These are phyloP conservation scores for Aspergillus coremiiformis DNA, from an alignment of 495 filamentous ascomycete genomes.

Conservation along the genomic window DNA sequence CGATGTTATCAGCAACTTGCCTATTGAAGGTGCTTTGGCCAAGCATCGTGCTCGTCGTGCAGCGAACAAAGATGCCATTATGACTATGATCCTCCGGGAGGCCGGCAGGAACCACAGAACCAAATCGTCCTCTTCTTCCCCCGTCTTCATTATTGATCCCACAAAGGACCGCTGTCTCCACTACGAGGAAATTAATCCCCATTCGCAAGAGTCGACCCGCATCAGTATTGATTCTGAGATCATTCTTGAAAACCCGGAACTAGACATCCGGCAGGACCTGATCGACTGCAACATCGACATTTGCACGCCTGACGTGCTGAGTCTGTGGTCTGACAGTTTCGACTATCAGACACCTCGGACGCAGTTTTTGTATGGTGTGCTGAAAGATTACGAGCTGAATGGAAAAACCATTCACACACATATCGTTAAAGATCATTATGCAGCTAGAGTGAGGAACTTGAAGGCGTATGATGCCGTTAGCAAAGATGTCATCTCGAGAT, in stretches of 20 bases:
- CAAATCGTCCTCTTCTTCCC: conserved; percentile 63
- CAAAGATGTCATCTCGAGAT: conserved; percentile 76
- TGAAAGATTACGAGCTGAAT: conserved; percentile 95
- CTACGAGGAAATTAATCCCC: conserved; percentile 68
- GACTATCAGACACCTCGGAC: conserved; percentile 85
- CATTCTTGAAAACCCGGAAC: conserved; percentile 52
- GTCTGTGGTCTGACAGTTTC: conserved; percentile 95
- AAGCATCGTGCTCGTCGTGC: conserved; percentile 74
- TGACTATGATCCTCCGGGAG: conserved; percentile 90
- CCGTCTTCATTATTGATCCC: conserved; percentile 81
- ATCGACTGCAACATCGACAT: conserved; percentile 97
- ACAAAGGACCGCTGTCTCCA: conserved; percentile 76
- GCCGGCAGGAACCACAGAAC: conserved; percentile 68
- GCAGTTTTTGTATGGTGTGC: conserved; percentile 81
- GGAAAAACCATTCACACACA: conserved; percentile 93
- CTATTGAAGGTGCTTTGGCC: conserved; percentile 69
- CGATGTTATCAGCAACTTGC: conserved; percentile 87
- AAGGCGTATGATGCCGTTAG: conserved; percentile 88
- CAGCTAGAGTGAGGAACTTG: conserved; percentile 74
- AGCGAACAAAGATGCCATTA: conserved; percentile 89
- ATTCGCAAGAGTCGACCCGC: conserved; percentile 42
- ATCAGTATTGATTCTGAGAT: conserved; percentile 69
- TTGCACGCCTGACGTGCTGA: conserved; percentile 90
- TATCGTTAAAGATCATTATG: conserved; percentile 68
- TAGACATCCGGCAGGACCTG: conserved; percentile 78